Percentiles rank a stretch among this genome's conserved stretches.
Conservation (phyloP, 345 rosid genomes). For the Zanthoxylum bungeanum region DNA sequence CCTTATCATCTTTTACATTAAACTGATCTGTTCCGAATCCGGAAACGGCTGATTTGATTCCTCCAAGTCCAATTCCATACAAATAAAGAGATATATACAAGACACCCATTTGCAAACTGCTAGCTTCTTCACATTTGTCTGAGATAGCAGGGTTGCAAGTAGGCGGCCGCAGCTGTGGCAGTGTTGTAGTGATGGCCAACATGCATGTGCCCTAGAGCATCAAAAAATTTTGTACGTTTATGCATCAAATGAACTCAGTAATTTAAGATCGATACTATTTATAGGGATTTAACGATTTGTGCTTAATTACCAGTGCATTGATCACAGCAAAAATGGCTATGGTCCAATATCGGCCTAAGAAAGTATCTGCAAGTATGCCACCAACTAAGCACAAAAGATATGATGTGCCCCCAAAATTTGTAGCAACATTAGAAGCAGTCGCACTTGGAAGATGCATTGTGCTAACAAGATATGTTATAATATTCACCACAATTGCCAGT, state of each 20-base stretch:
- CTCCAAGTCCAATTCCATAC: slow-evolving; percentile 6
- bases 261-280: too few species aligned
- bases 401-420: slow-evolving; percentile 10
- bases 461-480: slow-evolving; percentile 17
- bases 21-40: slow-evolving; percentile 21
- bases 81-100: slow-evolving; percentile 2
- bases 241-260: not conserved
- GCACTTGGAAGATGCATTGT: slow-evolving; percentile 19
- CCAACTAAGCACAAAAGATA: slow-evolving; percentile 14
- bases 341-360: slow-evolving; percentile 5
- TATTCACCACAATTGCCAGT: slow-evolving; percentile 13
- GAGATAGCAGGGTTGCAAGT: slow-evolving; percentile 5
- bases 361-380: not conserved
- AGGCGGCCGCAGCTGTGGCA: slow-evolving; percentile 9
- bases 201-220: slow-evolving; percentile 15
- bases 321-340: not conserved
- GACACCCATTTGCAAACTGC: slow-evolving; percentile 13
- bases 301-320: slow-evolving; percentile 1
- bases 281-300: too few species aligned
- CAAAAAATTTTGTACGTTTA: not conserved
- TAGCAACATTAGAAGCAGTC: slow-evolving; percentile 1
- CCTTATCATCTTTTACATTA: slow-evolving; percentile 16
- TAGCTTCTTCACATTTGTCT: slow-evolving; percentile 15
- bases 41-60: slow-evolving; percentile 20
- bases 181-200: slow-evolving; percentile 9